Conservation (phyloP, 495 filamentous ascomycete species). For the Pyrenula aspistea region DNA sequence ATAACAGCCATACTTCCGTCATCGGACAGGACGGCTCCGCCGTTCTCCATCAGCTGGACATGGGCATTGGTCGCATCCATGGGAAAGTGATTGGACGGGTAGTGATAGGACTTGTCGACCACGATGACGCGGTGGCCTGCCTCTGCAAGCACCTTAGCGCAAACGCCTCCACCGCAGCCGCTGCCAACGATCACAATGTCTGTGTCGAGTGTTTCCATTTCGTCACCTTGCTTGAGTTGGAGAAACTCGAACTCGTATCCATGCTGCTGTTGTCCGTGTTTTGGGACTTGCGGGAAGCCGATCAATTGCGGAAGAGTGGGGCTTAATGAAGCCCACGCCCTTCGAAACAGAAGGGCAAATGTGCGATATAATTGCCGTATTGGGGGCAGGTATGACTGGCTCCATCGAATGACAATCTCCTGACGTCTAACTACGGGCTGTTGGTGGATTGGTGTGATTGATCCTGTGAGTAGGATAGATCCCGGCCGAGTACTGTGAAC, state of each 20-base stretch:
- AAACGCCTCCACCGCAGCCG: constrained; percentile 77
- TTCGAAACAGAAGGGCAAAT: constrained; percentile 40
- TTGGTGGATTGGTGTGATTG: constrained; percentile 45
- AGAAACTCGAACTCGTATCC: constrained; percentile 43
- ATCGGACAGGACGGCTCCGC: constrained; percentile 41
- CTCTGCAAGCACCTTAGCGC: constrained; percentile 68
- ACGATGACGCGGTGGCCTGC: constrained; percentile 66
- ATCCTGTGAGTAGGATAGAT: constrained; percentile 55
- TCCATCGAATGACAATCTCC: constrained; percentile 48
- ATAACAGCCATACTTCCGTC: constrained; percentile 49
- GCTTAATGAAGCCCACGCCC: constrained; percentile 46
- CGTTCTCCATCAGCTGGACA: constrained; percentile 52
- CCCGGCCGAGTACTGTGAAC: constrained; percentile 51
- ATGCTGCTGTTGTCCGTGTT: constrained; percentile 46
- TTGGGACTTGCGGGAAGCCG: constrained; percentile 49
- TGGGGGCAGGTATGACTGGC: constrained; percentile 41
- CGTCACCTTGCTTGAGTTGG: constrained; percentile 31
- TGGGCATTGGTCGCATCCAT: constrained; percentile 47
- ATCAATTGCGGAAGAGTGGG: constrained; percentile 43
- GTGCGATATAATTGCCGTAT: constrained; percentile 44
- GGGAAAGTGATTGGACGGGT: constrained; percentile 57
- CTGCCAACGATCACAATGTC: constrained; percentile 82
- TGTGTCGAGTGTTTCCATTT: constrained; percentile 48
- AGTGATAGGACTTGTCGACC: constrained; percentile 71
- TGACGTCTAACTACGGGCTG: constrained; percentile 50